phyloP scores from a whole-genome alignment of 1,284 basidiomycete species.

The Ustilago lituana region DNA sequence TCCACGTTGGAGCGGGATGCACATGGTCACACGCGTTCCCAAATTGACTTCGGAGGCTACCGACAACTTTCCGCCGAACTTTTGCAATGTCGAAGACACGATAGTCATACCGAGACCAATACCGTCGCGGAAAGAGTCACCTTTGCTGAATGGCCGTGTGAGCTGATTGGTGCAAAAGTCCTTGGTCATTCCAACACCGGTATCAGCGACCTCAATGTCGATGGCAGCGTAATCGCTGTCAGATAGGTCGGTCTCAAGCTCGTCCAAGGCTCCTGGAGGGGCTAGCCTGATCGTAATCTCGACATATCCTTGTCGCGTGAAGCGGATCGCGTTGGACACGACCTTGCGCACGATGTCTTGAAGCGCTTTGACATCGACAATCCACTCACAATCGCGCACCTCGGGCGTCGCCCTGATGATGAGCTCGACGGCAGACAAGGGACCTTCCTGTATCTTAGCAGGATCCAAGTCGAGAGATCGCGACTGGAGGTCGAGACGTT shows the following conservation, averaged over 20 bases:
- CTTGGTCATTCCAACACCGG: constrained; percentile 48
- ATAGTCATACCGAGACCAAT: constrained; percentile 56
- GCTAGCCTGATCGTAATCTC: constrained; percentile 34
- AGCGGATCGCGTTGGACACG: constrained; percentile 53
- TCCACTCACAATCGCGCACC: constrained; percentile 26
- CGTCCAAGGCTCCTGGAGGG: constrained; percentile 17
- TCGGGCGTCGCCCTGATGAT: constrained; percentile 45
- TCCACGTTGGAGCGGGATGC: constrained; percentile 29
- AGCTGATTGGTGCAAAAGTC: constrained; percentile 44
- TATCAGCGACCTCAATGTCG: constrained; percentile 45
- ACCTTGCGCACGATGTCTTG: constrained; percentile 52
- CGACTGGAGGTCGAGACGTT: constrained; percentile 37
- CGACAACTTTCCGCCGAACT: constrained; percentile 45
- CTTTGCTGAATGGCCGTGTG: constrained; percentile 51
- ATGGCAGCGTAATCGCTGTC: constrained; percentile 21
- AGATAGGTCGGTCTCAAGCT: constrained; percentile 9
- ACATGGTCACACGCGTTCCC: constrained; percentile 50
- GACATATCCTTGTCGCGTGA: constrained; percentile 43
- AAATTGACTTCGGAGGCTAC: constrained; percentile 45
- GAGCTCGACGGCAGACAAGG: constrained; percentile 29
- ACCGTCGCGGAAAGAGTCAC: constrained; percentile 51
- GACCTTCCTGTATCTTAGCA: constrained; percentile 7
- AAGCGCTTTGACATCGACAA: constrained; percentile 29
- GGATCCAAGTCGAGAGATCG: constrained; percentile 22
- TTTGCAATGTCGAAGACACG: constrained; percentile 46